phyloP scores from a whole-genome alignment of 768 basidiomycete genomes.

The Mycena galopus region DNA sequence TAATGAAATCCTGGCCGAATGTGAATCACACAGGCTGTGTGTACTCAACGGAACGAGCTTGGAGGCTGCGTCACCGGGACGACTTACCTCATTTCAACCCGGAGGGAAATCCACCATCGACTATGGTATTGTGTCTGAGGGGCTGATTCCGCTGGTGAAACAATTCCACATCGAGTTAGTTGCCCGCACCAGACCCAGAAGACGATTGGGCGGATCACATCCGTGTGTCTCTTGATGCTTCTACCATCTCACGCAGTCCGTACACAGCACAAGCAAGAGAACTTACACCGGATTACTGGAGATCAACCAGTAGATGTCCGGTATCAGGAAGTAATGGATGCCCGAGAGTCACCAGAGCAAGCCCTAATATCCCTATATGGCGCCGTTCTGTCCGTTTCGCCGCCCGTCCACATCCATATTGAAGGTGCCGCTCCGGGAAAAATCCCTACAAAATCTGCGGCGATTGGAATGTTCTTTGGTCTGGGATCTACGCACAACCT shows the following conservation, averaged over 20 bases:
- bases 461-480: neutral
- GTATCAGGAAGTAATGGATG: neutral
- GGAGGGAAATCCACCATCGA: neutral
- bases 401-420: neutral
- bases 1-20: neutral
- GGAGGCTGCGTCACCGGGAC: neutral
- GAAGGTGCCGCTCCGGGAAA: too few relatives aligned
- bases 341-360: neutral
- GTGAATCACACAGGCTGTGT: neutral
- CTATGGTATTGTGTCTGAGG: neutral
- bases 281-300: neutral
- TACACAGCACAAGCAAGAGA: too few relatives aligned
- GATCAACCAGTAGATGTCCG: neutral
- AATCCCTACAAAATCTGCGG: neutral
- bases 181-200: neutral
- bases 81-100: neutral
- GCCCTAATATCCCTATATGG: neutral
- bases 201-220: slow-evolving; percentile 18
- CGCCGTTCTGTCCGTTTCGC: neutral
- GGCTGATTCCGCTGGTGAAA: neutral
- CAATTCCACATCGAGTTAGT: neutral
- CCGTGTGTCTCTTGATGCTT: neutral
- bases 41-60: neutral
- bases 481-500: neutral
- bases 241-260: neutral